Conservation (phyloP, 2,329 filamentous ascomycete species). For the Colletotrichum phormii region DNA sequence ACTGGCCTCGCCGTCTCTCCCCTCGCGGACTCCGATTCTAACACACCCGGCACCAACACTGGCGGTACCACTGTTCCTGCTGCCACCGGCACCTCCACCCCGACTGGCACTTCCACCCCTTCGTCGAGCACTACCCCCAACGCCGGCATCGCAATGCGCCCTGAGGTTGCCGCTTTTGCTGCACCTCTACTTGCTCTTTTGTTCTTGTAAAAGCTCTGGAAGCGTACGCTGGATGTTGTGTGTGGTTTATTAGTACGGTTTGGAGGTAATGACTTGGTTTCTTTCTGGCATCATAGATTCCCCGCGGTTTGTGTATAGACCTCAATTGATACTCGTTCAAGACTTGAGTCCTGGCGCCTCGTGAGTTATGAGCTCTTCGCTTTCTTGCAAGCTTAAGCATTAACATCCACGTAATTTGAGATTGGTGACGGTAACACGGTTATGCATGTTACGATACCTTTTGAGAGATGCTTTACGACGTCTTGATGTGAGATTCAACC, state of each 20-base stretch:
- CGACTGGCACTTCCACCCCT: constrained; percentile 16
- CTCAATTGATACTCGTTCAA: constrained; percentile 18
- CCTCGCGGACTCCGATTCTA: constrained; percentile 56
- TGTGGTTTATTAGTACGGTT: constrained; percentile 19
- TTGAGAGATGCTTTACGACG: too few relatives aligned
- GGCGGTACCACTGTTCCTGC: constrained; percentile 36
- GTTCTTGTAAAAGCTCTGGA: constrained; percentile 31
- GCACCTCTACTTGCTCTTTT: constrained; percentile 34
- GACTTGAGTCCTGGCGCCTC: not conserved
- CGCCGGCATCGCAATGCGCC: constrained; percentile 33
- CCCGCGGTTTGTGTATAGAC: constrained; percentile 27
- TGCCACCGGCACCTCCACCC: constrained; percentile 34
- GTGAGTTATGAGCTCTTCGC: not conserved
- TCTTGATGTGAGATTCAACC: too few relatives aligned
- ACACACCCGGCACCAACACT: constrained; percentile 58
- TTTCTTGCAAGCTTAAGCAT: not conserved
- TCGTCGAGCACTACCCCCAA: constrained; percentile 45
- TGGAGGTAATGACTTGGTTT: constrained; percentile 33
- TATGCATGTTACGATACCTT: too few relatives aligned
- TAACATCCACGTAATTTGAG: not conserved
- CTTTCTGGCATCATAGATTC: constrained; percentile 33
- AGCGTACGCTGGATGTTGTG: constrained; percentile 2
- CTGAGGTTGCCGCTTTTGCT: constrained; percentile 23
- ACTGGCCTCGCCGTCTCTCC: constrained; percentile 60
- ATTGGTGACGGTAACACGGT: too few relatives aligned